Evolutionary conservation across 371 early-diverging fungal genomes (phyloP).

Genomic region (Rhizopus sp.): DNA sequence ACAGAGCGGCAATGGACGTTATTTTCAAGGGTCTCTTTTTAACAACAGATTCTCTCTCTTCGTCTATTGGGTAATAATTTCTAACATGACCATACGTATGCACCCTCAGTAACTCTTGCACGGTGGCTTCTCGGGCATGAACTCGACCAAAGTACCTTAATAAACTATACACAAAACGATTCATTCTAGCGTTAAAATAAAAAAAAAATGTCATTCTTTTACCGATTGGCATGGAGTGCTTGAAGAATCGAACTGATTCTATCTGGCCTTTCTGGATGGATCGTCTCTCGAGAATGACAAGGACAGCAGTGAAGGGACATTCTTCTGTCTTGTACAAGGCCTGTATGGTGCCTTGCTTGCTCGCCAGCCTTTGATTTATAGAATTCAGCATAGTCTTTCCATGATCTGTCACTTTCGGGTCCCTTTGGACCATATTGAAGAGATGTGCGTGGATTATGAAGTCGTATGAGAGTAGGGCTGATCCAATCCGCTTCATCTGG

Average conservation of each 20-base stretch:
- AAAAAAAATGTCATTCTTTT: slow-evolving; percentile 8
- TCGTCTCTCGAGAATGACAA: slow-evolving; percentile 57
- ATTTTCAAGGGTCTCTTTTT: slow-evolving; percentile 25
- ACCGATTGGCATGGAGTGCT: slow-evolving; percentile 44
- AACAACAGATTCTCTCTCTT: slow-evolving; percentile 15
- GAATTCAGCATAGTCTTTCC: slow-evolving; percentile 59
- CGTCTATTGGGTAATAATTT: slow-evolving; percentile 47
- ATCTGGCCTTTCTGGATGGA: slow-evolving; percentile 69
- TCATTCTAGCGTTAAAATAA: slow-evolving; percentile 1
- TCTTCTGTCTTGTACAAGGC: slow-evolving; percentile 58
- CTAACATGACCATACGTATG: slow-evolving; percentile 58
- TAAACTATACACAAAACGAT: slow-evolving; percentile 30
- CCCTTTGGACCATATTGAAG: slow-evolving; percentile 53
- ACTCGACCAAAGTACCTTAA: slow-evolving; percentile 54
- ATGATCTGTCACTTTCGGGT: slow-evolving; percentile 51
- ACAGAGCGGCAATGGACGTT: slow-evolving; percentile 43
- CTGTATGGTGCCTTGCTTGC: slow-evolving; percentile 56
- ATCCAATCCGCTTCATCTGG: slow-evolving; percentile 67
- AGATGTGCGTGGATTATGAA: not conserved
- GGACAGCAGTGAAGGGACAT: slow-evolving; percentile 63
- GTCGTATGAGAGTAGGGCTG: slow-evolving; percentile 38
- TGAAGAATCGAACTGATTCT: slow-evolving; percentile 48
- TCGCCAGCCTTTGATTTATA: slow-evolving; percentile 51
- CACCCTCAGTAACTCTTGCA: slow-evolving; percentile 52
- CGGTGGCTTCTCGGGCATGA: slow-evolving; percentile 53